Conservation (phyloP, 2,329 filamentous ascomycete species). For the Aspergillus vadensis region DNA sequence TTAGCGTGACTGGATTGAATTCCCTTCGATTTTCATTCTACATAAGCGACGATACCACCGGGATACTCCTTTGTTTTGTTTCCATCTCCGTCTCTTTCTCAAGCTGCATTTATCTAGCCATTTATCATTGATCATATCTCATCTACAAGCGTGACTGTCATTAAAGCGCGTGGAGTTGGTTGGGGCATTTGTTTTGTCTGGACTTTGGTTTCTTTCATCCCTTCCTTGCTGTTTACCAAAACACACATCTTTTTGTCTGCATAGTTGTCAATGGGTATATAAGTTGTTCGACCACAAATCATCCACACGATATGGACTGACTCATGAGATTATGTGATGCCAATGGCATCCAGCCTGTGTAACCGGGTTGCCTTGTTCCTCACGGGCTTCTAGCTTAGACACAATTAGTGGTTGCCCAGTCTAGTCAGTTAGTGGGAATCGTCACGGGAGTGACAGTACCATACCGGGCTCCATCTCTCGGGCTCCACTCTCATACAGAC, state of each 20-base stretch:
- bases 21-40: neutral
- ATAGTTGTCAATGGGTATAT: neutral
- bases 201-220: neutral
- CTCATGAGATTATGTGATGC: neutral
- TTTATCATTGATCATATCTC: neutral
- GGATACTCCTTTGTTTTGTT: neutral
- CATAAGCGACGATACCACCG: constrained; percentile 13
- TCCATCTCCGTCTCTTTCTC: neutral
- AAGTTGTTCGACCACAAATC: neutral
- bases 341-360: neutral
- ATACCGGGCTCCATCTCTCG: constrained; percentile 8
- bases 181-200: constrained; percentile 15
- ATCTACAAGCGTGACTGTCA: constrained; percentile 21
- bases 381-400: too few species aligned
- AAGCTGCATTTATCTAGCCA: neutral
- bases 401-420: neutral
- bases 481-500: constrained; percentile 6
- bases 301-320: too few species aligned
- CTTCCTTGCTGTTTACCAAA: neutral
- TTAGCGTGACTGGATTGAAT: neutral
- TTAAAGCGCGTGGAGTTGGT: constrained; percentile 28
- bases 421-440: too few species aligned
- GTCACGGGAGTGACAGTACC: neutral
- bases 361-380: too few species aligned
- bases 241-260: neutral